Evolutionary conservation across 305 asterid genomes (phyloP).

Genomic region (Andrographis paniculata): DNA sequence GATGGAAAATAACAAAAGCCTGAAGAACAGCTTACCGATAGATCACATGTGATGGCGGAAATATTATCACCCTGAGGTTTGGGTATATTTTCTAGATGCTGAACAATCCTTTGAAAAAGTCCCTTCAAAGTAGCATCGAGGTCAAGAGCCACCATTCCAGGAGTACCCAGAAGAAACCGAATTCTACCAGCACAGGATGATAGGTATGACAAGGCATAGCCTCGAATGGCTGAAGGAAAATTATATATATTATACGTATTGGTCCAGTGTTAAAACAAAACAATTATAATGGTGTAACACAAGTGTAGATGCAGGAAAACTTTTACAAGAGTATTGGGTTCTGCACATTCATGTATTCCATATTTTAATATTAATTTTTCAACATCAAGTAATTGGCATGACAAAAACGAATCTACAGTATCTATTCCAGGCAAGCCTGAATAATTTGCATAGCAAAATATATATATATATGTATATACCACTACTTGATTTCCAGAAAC

Average conservation of each 20-base stretch:
- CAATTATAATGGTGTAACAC: slow-evolving; percentile 1
- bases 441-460: too few species aligned
- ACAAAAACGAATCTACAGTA: too few species aligned
- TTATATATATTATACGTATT: background rate
- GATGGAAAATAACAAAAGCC: slow-evolving; percentile 12
- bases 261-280: background rate
- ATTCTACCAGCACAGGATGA: slow-evolving; percentile 97
- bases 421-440: too few species aligned
- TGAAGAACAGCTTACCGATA: slow-evolving; percentile 64
- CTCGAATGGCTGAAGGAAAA: slow-evolving; percentile 77
- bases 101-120: slow-evolving; percentile 81
- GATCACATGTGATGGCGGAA: slow-evolving; percentile 79
- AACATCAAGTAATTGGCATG: slow-evolving; percentile 1
- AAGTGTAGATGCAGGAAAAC: slow-evolving; percentile 7
- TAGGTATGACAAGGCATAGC: slow-evolving; percentile 92
- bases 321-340: background rate
- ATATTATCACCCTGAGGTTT: slow-evolving; percentile 94
- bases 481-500: slow-evolving; percentile 13
- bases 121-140: slow-evolving; percentile 85
- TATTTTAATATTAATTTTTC: slow-evolving; percentile 8
- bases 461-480: too few species aligned
- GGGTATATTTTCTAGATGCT: slow-evolving; percentile 90
- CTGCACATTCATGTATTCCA: background rate
- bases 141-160: slow-evolving; percentile 99
- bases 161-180: slow-evolving; percentile 92